Evolutionary conservation across 805 yeast species (phyloP), one percentile per base, ranked within the genome.

Genomic region (Peterozyma toletana): DNA sequence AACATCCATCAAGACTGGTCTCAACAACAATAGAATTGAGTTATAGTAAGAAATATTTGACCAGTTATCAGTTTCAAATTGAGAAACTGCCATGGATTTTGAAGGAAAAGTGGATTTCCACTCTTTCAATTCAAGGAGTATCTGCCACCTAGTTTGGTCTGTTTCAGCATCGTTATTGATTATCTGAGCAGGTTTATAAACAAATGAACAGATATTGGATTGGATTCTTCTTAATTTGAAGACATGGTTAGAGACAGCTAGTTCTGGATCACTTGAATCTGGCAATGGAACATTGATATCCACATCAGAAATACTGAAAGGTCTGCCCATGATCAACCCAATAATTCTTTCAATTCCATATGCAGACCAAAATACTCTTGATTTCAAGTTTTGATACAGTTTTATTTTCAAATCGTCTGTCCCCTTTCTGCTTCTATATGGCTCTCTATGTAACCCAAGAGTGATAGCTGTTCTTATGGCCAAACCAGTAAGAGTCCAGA

Each of bases 331-430:
- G 4, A 62, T 55, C 13, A 64, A 45, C 1, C 65, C 67, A 39
- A 57, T 59, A 35, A 62, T 56, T 43, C 67, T 44, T 44, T 64
- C 67, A 50, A 63, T 50, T 5, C 65, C 62, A 46, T 62, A 64
- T 3, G 65, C 65, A 44, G 59, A 58, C 67, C 67, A 64, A 43
- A 64, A 63, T 6, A 64, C 50, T 27, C 66, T 46, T 9, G 54
- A 50, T 39, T 53, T 53, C 39, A 61, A 42, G 41, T 61, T 55
- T 17, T 39, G 41, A 11, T 27, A 36, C 29, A 34, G 35, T 33
- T 51, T 43, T 11, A 48, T 29, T 35, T 33, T 39, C 35, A 38
- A 33, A 13, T 40, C 41, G 14, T 45, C 40, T 11, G 41, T 50
- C 41, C 39, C 41, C 13, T 37, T 31, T 11, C 15, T 40, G 18